These are phyloP conservation scores for Peterozyma xylosa DNA, from an alignment of 805 yeast species.

Conservation along the genomic window DNA sequence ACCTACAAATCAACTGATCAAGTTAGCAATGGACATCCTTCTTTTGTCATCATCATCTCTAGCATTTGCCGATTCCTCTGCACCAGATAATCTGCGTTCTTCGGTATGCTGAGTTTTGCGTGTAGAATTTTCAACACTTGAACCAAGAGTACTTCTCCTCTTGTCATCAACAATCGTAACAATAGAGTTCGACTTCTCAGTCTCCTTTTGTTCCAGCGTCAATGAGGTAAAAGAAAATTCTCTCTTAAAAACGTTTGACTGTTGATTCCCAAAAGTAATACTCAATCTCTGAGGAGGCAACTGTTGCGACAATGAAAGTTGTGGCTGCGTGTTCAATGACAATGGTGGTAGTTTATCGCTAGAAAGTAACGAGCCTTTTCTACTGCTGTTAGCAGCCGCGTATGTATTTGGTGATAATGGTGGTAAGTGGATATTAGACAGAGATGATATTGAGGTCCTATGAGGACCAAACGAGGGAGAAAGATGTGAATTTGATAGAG, in stretches of 20 bases:
- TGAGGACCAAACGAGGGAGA: not conserved
- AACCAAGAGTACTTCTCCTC: constrained; percentile 1
- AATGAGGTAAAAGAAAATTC: constrained; percentile 9
- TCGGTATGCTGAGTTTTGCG: not conserved
- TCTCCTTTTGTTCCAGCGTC: not conserved
- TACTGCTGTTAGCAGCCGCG: not conserved
- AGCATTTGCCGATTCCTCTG: not conserved
- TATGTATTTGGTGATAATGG: constrained; percentile 7
- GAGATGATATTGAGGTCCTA: constrained; percentile 6
- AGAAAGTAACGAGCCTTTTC: not conserved
- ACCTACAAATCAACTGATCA: not conserved
- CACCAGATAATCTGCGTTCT: not conserved
- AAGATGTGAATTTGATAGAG: not conserved
- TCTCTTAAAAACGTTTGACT: constrained; percentile 8
- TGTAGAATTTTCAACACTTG: not conserved
- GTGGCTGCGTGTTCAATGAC: not conserved
- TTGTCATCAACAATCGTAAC: not conserved
- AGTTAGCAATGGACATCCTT: constrained; percentile 9
- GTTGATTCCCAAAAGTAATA: not conserved
- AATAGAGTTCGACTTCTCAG: not conserved
- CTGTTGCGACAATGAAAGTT: not conserved
- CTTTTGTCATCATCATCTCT: constrained; percentile 6
- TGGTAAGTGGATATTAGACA: constrained; percentile 1
- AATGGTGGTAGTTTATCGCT: not conserved
- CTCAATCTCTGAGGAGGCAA: not conserved